A percentile compares a stretch with the other conserved stretches of the same genome.
These are phyloP conservation scores for Piloderma croceum DNA, from an alignment of 768 basidiomycete genomes.

Conservation along the genomic window DNA sequence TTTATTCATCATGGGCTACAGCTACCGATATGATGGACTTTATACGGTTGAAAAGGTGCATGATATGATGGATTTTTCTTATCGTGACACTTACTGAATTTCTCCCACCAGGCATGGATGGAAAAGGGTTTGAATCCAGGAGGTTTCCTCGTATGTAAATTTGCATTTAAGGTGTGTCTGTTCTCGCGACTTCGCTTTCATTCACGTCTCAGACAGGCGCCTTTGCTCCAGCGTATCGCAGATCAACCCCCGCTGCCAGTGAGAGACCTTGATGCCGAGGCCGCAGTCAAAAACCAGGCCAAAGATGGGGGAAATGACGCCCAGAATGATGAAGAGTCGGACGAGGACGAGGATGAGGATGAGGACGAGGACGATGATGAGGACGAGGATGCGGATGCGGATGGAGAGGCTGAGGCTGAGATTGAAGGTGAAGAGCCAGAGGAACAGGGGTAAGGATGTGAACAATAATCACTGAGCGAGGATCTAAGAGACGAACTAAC, in stretches of 20 bases:
- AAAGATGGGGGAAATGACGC: not conserved
- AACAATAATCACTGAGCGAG: no score
- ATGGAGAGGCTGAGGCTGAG: no score
- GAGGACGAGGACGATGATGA: slow-evolving; percentile 23
- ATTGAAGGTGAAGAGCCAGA: no score
- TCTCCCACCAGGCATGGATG: slow-evolving; percentile 55
- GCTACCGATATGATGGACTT: slow-evolving; percentile 89
- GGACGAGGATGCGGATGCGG: no score
- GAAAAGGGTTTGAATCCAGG: slow-evolving; percentile 63
- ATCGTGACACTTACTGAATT: slow-evolving; percentile 3
- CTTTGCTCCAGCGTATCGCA: slow-evolving; percentile 33
- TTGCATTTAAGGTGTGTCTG: slow-evolving; percentile 63
- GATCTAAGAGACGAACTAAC: no score
- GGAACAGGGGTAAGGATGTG: no score
- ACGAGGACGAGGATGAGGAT: slow-evolving; percentile 29
- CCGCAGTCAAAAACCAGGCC: not conserved
- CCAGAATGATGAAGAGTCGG: slow-evolving; percentile 20
- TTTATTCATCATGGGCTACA: slow-evolving; percentile 19
- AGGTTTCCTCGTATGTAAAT: slow-evolving; percentile 81
- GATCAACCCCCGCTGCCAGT: slow-evolving; percentile 48
- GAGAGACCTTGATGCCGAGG: slow-evolving; percentile 11
- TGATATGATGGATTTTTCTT: not conserved
- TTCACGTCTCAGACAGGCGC: not conserved
- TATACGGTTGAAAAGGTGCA: slow-evolving; percentile 71
- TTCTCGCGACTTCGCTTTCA: not conserved